Evolutionary conservation across 768 basidiomycete species (phyloP), one percentile per base, ranked within the genome.

Genomic region (Trametes elegans): DNA sequence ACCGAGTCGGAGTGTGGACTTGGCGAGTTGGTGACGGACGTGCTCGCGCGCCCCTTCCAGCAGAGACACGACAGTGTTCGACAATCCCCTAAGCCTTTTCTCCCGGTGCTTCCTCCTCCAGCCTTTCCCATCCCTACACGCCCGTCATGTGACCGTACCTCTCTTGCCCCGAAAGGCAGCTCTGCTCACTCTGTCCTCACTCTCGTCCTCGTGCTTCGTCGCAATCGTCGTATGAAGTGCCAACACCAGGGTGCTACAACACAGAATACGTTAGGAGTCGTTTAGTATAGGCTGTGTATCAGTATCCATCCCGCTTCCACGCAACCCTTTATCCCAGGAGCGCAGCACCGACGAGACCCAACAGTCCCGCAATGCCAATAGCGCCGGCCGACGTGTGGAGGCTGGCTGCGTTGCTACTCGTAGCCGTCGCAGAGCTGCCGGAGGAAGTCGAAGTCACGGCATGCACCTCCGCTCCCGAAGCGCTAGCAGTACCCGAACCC

Each of bases 281-380:
- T 5, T 2, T 24, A 19, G 21, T 2, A 11, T 57, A 57, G 55
- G 42, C 42, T 57, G 55, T 57, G n/a, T 14, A 23, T 31, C 36
- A 16, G 34, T 36, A 13, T 40, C 28, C 27, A 8, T 21, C 31
- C 18, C 14, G 3, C 11, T 7, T 38, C 16, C 21, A n/a, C 31
- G 26, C 0, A 34, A 16, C 26, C 7, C n/a, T 29, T 53, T 42
- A 59, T 34, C 57, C 57, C 8, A 82, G 71, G 19, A 83, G 69
- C 44, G 72, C 73, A 48, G 77, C 74, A 36, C 82, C 82, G 50
- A 81, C 66, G 39, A 83, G 61, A 19, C 81, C 80, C 64, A 84
- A 68, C 32, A 82, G 28, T 34, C 75, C 76, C 42, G 78, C 79
- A 23, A 82, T 60, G 14, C 80, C 77, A 60, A 76, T 70, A 0